Percentiles rank a stretch among this genome's conserved stretches.
Evolutionary conservation across 768 basidiomycete genomes (phyloP).

Genomic region (Agaricus subrufescens): DNA sequence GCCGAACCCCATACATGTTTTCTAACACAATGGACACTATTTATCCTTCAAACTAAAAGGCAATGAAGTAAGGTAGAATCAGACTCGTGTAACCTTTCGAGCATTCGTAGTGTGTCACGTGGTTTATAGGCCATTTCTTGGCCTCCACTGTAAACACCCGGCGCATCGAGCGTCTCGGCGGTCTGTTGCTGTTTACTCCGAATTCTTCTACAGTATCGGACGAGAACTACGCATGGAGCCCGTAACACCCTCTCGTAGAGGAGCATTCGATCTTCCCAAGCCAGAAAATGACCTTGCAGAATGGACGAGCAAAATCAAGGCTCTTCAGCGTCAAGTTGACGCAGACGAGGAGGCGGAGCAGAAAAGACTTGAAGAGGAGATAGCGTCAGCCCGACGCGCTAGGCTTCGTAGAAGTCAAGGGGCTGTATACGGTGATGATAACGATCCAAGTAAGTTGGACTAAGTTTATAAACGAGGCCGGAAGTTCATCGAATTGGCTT

Average conservation of each 20-base stretch:
- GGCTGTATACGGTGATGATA: slow-evolving; percentile 31
- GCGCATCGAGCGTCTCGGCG: no score
- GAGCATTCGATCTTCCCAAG: slow-evolving; percentile 38
- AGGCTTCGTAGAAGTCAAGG: slow-evolving; percentile 44
- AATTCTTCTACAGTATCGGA: background rate
- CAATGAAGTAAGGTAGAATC: no score
- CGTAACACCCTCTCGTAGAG: slow-evolving; percentile 15
- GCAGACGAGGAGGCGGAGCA: slow-evolving; percentile 78
- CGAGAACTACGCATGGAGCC: slow-evolving; percentile 3
- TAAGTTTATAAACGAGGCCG: no score
- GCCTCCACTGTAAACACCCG: no score
- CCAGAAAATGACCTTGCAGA: slow-evolving; percentile 70
- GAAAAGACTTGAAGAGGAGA: slow-evolving; percentile 59
- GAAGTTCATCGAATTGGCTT: background rate
- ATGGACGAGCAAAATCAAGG: slow-evolving; percentile 79
- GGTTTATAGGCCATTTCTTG: no score
- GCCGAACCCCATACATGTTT: no score
- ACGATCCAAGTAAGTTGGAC: slow-evolving; percentile 45
- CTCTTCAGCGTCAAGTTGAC: slow-evolving; percentile 75
- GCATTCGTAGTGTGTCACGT: no score
- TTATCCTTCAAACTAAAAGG: no score
- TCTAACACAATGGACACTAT: no score
- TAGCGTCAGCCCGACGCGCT: slow-evolving; percentile 50
- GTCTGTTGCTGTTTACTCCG: background rate
- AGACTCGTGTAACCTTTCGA: no score